Conservation (phyloP, 495 filamentous ascomycete species). For the Penicillium bovifimosum region DNA sequence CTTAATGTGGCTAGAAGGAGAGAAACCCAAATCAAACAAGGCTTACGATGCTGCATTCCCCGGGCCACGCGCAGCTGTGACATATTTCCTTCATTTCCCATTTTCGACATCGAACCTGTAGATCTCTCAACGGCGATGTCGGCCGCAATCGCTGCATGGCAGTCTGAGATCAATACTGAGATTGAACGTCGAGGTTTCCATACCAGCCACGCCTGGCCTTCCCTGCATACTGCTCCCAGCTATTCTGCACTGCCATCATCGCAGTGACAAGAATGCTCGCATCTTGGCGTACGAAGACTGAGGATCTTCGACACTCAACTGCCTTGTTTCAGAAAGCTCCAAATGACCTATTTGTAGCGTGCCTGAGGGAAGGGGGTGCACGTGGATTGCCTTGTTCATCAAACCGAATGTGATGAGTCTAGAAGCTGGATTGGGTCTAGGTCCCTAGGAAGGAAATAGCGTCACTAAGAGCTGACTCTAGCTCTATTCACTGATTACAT, state of each 20-base stretch:
- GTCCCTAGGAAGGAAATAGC: slow-evolving; percentile 4
- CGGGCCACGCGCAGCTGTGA: slow-evolving; percentile 14
- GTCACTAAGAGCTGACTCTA: too few species aligned
- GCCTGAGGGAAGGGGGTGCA: slow-evolving; percentile 13
- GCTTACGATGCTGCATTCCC: slow-evolving; percentile 11
- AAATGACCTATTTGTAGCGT: slow-evolving; percentile 1
- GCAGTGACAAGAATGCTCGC: slow-evolving; percentile 14
- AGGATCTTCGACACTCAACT: slow-evolving; percentile 10
- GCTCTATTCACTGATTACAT: too few species aligned
- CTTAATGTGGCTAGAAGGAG: neutral
- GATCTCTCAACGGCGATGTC: neutral
- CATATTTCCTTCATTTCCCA: slow-evolving; percentile 12
- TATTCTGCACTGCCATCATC: slow-evolving; percentile 15
- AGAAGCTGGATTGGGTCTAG: neutral
- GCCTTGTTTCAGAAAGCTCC: slow-evolving; percentile 13
- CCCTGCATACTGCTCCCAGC: neutral
- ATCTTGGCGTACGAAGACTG: neutral
- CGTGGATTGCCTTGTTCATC: slow-evolving; percentile 11
- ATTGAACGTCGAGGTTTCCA: slow-evolving; percentile 3
- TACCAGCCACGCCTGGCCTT: slow-evolving; percentile 15
- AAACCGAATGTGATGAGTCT: slow-evolving; percentile 16
- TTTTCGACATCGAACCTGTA: neutral
- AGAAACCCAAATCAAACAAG: neutral
- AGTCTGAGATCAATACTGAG: neutral
- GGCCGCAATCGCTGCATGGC: neutral